These are phyloP conservation scores for Adenanthera pavonina DNA, from an alignment of 306 rosid genomes.

Conservation along the genomic window DNA sequence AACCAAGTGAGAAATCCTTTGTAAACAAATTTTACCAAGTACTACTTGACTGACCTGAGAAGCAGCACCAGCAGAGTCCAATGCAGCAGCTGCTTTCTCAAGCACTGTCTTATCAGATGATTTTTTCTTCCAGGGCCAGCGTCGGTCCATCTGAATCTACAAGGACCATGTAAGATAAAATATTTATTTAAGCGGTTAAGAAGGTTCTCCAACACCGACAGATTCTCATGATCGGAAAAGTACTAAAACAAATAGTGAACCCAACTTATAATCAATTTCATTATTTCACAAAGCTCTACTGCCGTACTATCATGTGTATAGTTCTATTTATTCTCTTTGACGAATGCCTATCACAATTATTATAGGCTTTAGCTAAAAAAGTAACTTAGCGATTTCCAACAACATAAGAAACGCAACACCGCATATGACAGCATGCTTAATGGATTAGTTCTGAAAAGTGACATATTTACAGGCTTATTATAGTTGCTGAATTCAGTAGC, in stretches of 20 bases:
- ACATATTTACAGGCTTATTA: not conserved
- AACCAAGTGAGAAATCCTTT: not conserved
- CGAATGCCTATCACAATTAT: not conserved
- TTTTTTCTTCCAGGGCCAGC: constrained; percentile 99
- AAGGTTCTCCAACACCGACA: constrained; percentile 12
- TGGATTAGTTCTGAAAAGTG: not conserved
- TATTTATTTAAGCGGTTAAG: constrained; percentile 6
- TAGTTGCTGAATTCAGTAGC: not conserved
- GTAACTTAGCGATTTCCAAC: not conserved
- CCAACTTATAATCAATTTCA: constrained; percentile 16
- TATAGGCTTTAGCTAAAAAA: not conserved
- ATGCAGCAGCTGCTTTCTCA: constrained; percentile 73
- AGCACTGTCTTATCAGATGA: constrained; percentile 82
- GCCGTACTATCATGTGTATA: not conserved
- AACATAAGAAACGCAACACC: not conserved
- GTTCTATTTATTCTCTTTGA: constrained; percentile 13
- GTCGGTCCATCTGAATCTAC: constrained; percentile 71
- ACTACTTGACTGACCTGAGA: constrained; percentile 63
- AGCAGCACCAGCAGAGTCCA: constrained; percentile 56
- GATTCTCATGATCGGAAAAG: constrained; percentile 13
- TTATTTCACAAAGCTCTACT: constrained; percentile 18
- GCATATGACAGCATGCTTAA: not conserved
- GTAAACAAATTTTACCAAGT: constrained; percentile 11
- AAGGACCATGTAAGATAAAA: constrained; percentile 33
- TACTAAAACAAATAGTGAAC: constrained; percentile 14